Evolutionary conservation across 306 rosid genomes (phyloP).

Genomic region (Vicia sativa): DNA sequence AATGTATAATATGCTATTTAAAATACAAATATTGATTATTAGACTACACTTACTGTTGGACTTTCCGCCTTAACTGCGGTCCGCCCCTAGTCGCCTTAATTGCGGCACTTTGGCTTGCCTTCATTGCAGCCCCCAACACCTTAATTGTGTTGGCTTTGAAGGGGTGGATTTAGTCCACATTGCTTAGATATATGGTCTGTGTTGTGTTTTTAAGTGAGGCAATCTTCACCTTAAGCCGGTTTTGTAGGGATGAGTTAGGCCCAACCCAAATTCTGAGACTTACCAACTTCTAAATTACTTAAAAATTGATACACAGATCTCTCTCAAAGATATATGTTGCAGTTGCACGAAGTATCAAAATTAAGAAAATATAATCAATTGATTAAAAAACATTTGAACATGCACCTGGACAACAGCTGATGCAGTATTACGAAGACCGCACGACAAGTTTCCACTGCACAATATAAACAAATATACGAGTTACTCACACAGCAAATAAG

Average conservation of each 20-base stretch:
- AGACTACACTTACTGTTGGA: neutral
- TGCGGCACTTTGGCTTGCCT: too few relatives aligned
- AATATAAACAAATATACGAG: conserved; percentile 27
- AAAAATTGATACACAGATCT: conserved; percentile 7
- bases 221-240: too few relatives aligned
- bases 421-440: conserved; percentile 81
- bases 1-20: neutral
- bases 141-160: too few relatives aligned
- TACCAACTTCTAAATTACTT: neutral
- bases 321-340: conserved; percentile 15
- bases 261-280: too few relatives aligned
- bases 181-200: too few relatives aligned
- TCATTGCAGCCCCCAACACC: too few relatives aligned
- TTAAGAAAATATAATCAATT: conserved; percentile 1
- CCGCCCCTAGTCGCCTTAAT: too few relatives aligned
- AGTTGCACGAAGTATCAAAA: conserved; percentile 3
- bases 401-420: conserved; percentile 70
- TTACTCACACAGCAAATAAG: conserved; percentile 27
- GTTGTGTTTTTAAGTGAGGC: too few relatives aligned
- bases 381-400: conserved; percentile 32
- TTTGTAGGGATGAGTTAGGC: too few relatives aligned
- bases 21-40: neutral
- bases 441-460: conserved; percentile 79
- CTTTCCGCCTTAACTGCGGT: too few relatives aligned
- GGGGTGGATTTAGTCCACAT: too few relatives aligned